Base-by-base conservation (phyloP, 139 green algal genomes). In the Haematococcus sp. region DNA sequence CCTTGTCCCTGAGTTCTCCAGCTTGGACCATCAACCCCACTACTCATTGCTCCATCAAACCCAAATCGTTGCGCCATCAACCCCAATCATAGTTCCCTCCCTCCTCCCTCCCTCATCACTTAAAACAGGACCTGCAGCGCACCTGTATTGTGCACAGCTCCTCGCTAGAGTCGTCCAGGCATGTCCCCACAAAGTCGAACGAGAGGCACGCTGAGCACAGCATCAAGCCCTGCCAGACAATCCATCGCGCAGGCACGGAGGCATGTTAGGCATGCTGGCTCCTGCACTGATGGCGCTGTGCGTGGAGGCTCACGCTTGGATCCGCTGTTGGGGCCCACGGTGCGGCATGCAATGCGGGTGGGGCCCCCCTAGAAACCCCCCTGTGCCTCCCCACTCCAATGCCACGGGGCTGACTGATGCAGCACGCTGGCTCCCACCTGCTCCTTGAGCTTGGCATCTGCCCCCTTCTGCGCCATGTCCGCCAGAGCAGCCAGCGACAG, bases 141-240 rank as follows among this genome's bases (percentile, higher is more conserved):
- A 93, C 94, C 88, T 98, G 95, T 64, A 99, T 98, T 27, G 93
- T 98, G 40, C 88, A 91, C 35, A 98, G 75, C 73, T 99, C 96
- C 63, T 99, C 95, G 16, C 87, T 81, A 0, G 86, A 94, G 71
- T 99, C 95, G 74, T 99, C 95, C 70, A 97, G 44, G 66, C 88
- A 97, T 0, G 95, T 98, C 44, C 96, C 95, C 59, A 99, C 93
- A 88, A 99, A 99, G 81, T 99, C 95, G 74, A 95, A 99, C 13
- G 91, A 97, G 28, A 99, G 86, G 79, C 94, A 98, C 46, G 76
- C 81, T 23, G 98, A 84, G 2, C 91, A 87, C 60, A 99, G 83
- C 32, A 74, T 66, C 23, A 96, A 80, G 17, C 87, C 90, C 87
- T 94, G 87, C 70, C 77, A 0, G 28, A 23, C 23, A 30, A 54